A percentile compares a stretch with the other conserved stretches of the same genome.
Evolutionary conservation across 1,139 yeast genomes (phyloP).

Genomic region (Candida gigantensis): DNA sequence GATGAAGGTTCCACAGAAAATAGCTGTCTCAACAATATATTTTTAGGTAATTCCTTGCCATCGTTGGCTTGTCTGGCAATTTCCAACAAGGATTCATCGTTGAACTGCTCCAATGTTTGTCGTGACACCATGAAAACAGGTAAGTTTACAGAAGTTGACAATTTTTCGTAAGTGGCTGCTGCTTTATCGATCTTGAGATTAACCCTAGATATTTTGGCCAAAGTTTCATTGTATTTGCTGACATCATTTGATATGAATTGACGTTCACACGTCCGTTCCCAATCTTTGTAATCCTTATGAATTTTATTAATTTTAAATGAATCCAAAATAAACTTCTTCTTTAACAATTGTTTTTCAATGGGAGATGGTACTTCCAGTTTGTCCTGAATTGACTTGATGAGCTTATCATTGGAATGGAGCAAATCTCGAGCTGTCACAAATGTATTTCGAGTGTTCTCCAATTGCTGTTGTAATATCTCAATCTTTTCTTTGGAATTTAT

Average conservation of each 20-base stretch:
- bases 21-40: constrained; percentile 23
- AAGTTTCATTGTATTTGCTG: constrained; percentile 29
- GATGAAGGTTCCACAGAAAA: constrained; percentile 31
- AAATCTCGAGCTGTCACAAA: constrained; percentile 19
- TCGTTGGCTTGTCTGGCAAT: constrained; percentile 17
- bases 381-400: constrained; percentile 4
- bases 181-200: constrained; percentile 27
- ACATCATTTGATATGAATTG: constrained; percentile 28
- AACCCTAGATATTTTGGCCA: constrained; percentile 32
- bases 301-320: constrained; percentile 35
- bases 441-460: constrained; percentile 11
- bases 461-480: constrained; percentile 6
- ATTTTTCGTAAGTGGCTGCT: constrained; percentile 25
- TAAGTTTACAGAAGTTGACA: constrained; percentile 25
- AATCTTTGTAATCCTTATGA: constrained; percentile 32
- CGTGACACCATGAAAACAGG: constrained; percentile 35
- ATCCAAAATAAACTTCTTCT: constrained; percentile 32
- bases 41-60: constrained; percentile 15
- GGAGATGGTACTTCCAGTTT: not conserved
- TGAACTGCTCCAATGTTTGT: constrained; percentile 28
- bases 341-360: constrained; percentile 11
- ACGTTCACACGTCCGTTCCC: constrained; percentile 26
- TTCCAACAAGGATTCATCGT: constrained; percentile 22
- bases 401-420: constrained; percentile 12
- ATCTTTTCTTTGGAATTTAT: constrained; percentile 4